phyloP scores from a whole-genome alignment of 2,329 filamentous ascomycete genomes.

The Didymellaceae sp. region DNA sequence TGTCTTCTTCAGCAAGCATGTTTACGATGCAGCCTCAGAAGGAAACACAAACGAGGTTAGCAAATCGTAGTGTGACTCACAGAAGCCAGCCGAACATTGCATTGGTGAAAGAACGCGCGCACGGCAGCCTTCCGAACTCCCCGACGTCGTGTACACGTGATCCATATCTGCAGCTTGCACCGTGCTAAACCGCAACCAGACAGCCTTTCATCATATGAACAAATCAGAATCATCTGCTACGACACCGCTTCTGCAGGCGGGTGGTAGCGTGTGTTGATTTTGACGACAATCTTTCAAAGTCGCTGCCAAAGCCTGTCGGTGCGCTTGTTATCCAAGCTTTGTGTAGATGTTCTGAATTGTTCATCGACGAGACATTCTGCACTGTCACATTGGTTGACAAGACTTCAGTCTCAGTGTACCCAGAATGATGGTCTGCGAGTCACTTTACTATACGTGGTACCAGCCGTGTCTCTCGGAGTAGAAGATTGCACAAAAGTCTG shows the following conservation, averaged over 20 bases:
- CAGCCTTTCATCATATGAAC: constrained; percentile 14
- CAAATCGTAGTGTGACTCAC: neutral
- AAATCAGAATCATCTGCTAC: constrained; percentile 39
- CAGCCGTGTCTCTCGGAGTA: constrained; percentile 6
- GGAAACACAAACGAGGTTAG: neutral
- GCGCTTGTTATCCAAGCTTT: neutral
- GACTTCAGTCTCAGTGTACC: neutral
- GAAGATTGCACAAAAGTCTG: neutral
- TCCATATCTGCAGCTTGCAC: constrained; percentile 23
- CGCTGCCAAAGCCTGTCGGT: neutral
- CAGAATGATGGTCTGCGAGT: neutral
- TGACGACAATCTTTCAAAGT: constrained; percentile 21
- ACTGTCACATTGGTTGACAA: neutral
- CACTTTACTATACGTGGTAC: neutral
- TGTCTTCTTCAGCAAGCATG: neutral
- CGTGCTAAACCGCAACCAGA: constrained; percentile 30
- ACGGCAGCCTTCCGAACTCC: constrained; percentile 15
- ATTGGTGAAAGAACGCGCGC: constrained; percentile 1
- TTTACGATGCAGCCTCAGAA: neutral
- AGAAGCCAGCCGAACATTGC: neutral
- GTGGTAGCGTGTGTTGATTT: constrained; percentile 24
- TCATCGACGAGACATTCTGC: neutral
- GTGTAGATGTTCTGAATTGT: constrained; percentile 16
- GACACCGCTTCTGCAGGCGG: constrained; percentile 23
- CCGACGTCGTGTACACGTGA: constrained; percentile 22